A percentile compares a stretch with the other conserved stretches of the same genome.
Evolutionary conservation across 495 filamentous ascomycete genomes (phyloP).

Genomic region (Bacidia rubella): DNA sequence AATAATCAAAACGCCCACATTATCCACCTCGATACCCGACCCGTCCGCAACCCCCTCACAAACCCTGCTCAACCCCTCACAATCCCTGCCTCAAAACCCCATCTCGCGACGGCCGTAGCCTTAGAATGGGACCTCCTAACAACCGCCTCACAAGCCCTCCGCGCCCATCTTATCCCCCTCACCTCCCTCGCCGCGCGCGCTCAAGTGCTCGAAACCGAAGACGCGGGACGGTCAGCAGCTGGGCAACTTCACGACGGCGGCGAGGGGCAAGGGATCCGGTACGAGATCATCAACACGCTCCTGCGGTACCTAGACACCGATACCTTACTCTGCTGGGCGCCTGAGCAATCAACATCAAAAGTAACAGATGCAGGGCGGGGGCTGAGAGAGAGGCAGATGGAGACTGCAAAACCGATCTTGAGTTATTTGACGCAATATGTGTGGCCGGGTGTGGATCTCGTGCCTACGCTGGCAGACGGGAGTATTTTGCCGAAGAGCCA

Average conservation of each 20-base stretch:
- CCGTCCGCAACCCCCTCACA: conserved; percentile 58
- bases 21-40: conserved; percentile 65
- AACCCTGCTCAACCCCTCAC: conserved; percentile 49
- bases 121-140: conserved; percentile 83
- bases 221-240: conserved; percentile 27
- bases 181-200: conserved; percentile 74
- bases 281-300: conserved; percentile 47
- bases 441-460: conserved; percentile 76
- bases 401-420: conserved; percentile 52
- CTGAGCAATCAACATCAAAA: conserved; percentile 36
- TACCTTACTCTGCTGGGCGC: conserved; percentile 85
- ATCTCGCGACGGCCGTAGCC: conserved; percentile 76
- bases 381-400: conserved; percentile 60
- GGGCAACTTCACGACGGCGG: conserved; percentile 15
- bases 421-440: conserved; percentile 52
- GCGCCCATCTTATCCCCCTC: conserved; percentile 74
- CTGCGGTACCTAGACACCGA: conserved; percentile 87
- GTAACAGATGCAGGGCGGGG: conserved; percentile 25
- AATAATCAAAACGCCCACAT: conserved; percentile 43
- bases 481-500: conserved; percentile 62
- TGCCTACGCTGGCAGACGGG: conserved; percentile 56
- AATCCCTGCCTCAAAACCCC: conserved; percentile 58
- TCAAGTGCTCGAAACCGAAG: conserved; percentile 58
- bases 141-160: conserved; percentile 61
- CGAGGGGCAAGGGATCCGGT: conserved; percentile 27